These are phyloP conservation scores for Suillus sp. DNA, from an alignment of 768 basidiomycete genomes.

Conservation along the genomic window DNA sequence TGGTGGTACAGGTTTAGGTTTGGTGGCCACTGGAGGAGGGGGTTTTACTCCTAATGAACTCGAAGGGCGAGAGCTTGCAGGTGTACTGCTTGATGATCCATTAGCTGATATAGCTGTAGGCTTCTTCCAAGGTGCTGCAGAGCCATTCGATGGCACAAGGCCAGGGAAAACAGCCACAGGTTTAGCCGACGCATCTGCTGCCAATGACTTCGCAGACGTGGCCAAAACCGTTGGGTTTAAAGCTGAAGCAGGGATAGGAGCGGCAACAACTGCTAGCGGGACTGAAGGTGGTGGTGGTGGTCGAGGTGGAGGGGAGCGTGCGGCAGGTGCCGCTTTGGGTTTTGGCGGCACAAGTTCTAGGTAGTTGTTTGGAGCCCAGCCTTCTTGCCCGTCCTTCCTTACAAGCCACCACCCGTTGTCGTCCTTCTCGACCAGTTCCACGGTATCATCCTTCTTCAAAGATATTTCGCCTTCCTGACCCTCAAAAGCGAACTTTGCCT, in stretches of 20 bases:
- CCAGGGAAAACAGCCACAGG: slow-evolving; percentile 85
- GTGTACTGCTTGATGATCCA: slow-evolving; percentile 40
- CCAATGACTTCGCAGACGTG: slow-evolving; percentile 43
- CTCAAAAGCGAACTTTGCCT: slow-evolving; percentile 89
- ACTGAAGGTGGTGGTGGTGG: slow-evolving; percentile 46
- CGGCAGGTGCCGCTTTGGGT: slow-evolving; percentile 62
- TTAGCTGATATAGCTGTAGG: slow-evolving; percentile 36
- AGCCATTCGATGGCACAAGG: slow-evolving; percentile 67
- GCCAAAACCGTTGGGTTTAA: slow-evolving; percentile 37
- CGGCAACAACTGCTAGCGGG: slow-evolving; percentile 39
- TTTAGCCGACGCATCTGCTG: slow-evolving; percentile 66
- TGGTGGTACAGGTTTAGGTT: slow-evolving; percentile 66
- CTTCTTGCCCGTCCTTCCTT: slow-evolving; percentile 78
- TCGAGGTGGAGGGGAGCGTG: slow-evolving; percentile 67
- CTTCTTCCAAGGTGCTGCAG: slow-evolving; percentile 77
- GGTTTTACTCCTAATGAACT: slow-evolving; percentile 52
- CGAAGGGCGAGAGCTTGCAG: slow-evolving; percentile 50
- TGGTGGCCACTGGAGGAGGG: slow-evolving; percentile 62
- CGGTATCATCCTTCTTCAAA: slow-evolving; percentile 86
- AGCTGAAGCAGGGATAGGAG: slow-evolving; percentile 35
- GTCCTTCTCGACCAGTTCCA: slow-evolving; percentile 90
- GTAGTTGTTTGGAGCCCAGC: slow-evolving; percentile 96
- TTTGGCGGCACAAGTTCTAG: slow-evolving; percentile 77
- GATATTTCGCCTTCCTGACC: slow-evolving; percentile 93
- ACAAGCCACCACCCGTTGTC: slow-evolving; percentile 99